A percentile compares a stretch with the other conserved stretches of the same genome.
Evolutionary conservation across 192 early-diverging fungal species (phyloP).

Genomic region (Backusella mclennaniae): DNA sequence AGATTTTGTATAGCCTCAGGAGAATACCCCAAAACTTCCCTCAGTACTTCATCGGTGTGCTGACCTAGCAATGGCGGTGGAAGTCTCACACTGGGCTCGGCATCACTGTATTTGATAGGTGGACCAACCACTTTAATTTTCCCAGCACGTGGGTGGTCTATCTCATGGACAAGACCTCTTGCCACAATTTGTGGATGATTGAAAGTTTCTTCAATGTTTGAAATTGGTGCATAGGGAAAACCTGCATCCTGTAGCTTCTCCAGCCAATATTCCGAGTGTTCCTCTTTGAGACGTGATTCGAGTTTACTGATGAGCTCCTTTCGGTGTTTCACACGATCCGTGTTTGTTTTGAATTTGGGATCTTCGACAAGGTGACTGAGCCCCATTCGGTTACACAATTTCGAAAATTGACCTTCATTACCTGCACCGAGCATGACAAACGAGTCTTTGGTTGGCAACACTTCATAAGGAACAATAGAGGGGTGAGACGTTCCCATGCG

Average conservation of each 20-base stretch:
- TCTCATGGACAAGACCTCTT: slow-evolving; percentile 69
- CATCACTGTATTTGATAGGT: slow-evolving; percentile 77
- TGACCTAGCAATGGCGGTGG: slow-evolving; percentile 85
- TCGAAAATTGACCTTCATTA: slow-evolving; percentile 82
- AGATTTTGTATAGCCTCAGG: slow-evolving; percentile 50
- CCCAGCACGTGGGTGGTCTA: slow-evolving; percentile 83
- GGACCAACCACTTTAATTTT: slow-evolving; percentile 70
- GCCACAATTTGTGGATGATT: slow-evolving; percentile 69
- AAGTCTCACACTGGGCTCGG: slow-evolving; percentile 59
- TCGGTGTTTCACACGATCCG: slow-evolving; percentile 74
- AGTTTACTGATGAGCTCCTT: slow-evolving; percentile 59
- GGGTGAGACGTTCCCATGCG: slow-evolving; percentile 88
- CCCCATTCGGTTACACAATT: slow-evolving; percentile 57
- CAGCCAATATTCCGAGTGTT: slow-evolving; percentile 64
- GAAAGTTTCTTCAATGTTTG: slow-evolving; percentile 80
- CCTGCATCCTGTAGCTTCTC: slow-evolving; percentile 61
- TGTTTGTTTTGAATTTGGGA: slow-evolving; percentile 65
- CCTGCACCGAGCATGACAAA: slow-evolving; percentile 88
- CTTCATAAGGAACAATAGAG: slow-evolving; percentile 93
- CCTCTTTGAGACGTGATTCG: slow-evolving; percentile 40
- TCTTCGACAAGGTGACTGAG: slow-evolving; percentile 45
- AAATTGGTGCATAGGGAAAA: slow-evolving; percentile 83
- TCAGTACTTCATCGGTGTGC: slow-evolving; percentile 81
- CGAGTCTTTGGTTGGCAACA: slow-evolving; percentile 74
- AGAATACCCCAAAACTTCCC: slow-evolving; percentile 60